Conservation (phyloP, 176 grass and related monocot species). For the Carex pumila region DNA sequence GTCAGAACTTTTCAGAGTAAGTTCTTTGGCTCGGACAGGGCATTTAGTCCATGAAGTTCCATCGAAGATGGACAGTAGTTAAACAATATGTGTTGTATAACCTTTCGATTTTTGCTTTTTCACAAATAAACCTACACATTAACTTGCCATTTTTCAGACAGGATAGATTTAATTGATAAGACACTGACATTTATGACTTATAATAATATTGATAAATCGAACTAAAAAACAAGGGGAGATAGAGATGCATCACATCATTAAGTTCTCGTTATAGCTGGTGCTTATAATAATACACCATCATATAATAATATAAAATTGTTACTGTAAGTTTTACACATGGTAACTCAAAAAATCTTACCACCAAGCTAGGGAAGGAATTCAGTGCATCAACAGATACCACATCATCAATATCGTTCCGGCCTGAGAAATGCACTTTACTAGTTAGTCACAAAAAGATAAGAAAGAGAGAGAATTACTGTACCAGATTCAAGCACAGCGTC, state of each 20-base stretch:
- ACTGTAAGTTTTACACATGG: not conserved
- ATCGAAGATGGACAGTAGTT: not conserved
- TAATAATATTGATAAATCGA: not conserved
- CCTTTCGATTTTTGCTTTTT: not conserved
- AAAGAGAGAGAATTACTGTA: not conserved
- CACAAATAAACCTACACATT: not conserved
- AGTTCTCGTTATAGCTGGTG: not conserved
- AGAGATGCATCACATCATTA: not conserved
- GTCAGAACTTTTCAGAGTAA: too few relatives aligned
- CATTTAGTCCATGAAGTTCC: not conserved
- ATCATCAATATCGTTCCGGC: conserved; percentile 61
- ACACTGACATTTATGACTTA: not conserved
- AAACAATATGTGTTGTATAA: not conserved
- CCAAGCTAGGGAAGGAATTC: conserved; percentile 78
- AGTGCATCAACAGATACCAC: conserved; percentile 82
- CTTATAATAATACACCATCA: not conserved
- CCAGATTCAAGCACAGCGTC: not conserved
- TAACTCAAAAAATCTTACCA: conserved; percentile 36
- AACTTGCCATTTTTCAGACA: not conserved
- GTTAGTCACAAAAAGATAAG: not conserved
- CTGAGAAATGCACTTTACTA: conserved; percentile 30
- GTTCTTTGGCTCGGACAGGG: too few relatives aligned
- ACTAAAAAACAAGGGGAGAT: not conserved
- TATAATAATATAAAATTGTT: not conserved
- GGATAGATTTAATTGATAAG: not conserved